Base-by-base conservation (phyloP, 768 basidiomycete genomes). In the Tylopilus felleus region DNA sequence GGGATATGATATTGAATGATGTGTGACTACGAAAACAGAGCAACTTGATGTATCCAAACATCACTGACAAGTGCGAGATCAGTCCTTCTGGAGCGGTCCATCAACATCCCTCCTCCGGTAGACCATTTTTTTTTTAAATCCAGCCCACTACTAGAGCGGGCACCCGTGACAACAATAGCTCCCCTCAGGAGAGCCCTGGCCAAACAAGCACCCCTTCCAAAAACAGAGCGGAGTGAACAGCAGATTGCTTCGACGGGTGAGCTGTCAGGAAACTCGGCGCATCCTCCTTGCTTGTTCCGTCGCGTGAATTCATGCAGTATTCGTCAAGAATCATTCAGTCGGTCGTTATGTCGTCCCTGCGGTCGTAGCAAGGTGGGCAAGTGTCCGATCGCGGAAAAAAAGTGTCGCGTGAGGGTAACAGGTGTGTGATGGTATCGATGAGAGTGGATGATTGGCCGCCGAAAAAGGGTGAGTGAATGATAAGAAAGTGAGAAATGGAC, bases 311-410 rank as follows among this genome's bases (percentile, higher is more conserved):
- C 65, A 58, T 71, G 16, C 47, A 68, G 31, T 54, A 61, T 70
- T 71, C 68, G 66, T 71, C 71, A 67, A 73, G 70, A 73, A 71
- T 70, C 53, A 51, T 66, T 71, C 67, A 59, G 57, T 70, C 61
- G 58, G 60, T 71, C 67, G 63, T 72, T 43, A 59, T 52, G 33
- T 71, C 65, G 64, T 66, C 58, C 66, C 64, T 66, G 69, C 61
- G 61, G 59, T 69, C 60, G 61, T 71, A 49, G 59, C 66, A 65
- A 68, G 63, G 60, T 60, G 57, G 55, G 48, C 51, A 63, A 41
- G 65, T 51, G 58, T 54, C 58, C 56, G 53, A 47, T 54, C 56
- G 49, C 56, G 49, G 56, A 46, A 42, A 39, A 49, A 46, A 29
- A 29, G 47, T 40, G 48, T 53, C 65, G 51, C 47, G 56, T 65